These are phyloP conservation scores for Populus hybrid DNA, from an alignment of 441 rosid genomes.

Conservation along the genomic window DNA sequence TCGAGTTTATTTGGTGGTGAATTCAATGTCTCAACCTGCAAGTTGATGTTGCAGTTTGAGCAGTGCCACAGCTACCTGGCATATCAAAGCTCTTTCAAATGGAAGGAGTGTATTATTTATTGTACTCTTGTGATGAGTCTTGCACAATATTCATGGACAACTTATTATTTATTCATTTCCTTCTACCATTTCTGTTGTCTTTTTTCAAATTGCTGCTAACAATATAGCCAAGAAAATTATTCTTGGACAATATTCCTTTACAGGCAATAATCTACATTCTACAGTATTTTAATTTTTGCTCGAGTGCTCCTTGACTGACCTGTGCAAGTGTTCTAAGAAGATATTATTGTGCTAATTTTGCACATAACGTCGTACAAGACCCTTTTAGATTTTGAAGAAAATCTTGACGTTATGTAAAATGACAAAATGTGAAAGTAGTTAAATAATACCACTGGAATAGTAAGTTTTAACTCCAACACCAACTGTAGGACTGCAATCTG, in stretches of 20 bases:
- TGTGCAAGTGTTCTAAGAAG: not conserved
- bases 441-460: not conserved
- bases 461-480: not conserved
- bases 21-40: not conserved
- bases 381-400: slow-evolving; percentile 1
- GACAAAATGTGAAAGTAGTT: not conserved
- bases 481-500: not conserved
- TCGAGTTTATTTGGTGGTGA: slow-evolving; percentile 8
- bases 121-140: not conserved
- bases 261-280: not conserved
- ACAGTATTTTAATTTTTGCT: not conserved
- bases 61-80: slow-evolving; percentile 8
- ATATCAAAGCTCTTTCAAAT: not conserved
- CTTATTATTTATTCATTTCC: not conserved
- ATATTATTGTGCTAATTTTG: not conserved
- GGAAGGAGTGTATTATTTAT: not conserved
- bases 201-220: not conserved
- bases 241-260: not conserved
- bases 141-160: not conserved
- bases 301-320: not conserved
- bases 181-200: not conserved
- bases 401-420: slow-evolving; percentile 1
- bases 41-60: slow-evolving; percentile 6
- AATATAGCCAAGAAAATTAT: not conserved
- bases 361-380: not conserved